Conservation (phyloP, 164 flowering plant species). For the Nymphaea colorata region DNA sequence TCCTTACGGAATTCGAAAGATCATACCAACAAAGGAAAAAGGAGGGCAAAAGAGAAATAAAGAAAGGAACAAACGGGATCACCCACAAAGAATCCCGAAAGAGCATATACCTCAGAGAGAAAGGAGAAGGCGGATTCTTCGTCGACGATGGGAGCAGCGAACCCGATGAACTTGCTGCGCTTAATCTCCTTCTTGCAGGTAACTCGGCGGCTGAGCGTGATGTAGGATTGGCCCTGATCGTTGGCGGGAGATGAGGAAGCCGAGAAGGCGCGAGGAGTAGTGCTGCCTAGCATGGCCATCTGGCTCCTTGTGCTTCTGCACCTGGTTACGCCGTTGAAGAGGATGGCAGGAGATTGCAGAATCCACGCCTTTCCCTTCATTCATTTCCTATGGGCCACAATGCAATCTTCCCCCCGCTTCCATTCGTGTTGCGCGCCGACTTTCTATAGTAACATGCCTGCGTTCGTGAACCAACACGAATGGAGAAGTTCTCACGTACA, state of each 20-base stretch:
- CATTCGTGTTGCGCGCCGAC: too few relatives aligned
- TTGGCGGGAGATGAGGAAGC: not conserved
- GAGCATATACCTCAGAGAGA: constrained; percentile 46
- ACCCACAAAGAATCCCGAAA: too few relatives aligned
- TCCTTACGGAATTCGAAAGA: too few relatives aligned
- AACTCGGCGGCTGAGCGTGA: constrained; percentile 46
- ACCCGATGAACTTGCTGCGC: constrained; percentile 88
- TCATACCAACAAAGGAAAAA: not conserved
- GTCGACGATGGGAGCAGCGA: constrained; percentile 62
- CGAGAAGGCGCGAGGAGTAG: not conserved
- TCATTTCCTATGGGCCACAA: not conserved
- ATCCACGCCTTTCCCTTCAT: not conserved
- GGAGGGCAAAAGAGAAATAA: not conserved
- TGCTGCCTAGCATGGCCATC: not conserved
- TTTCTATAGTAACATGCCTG: too few relatives aligned
- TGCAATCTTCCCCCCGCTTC: too few relatives aligned
- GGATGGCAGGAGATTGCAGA: not conserved
- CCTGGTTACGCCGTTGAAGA: not conserved
- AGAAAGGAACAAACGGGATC: not conserved
- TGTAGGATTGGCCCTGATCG: constrained; percentile 22
- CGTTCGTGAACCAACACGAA: too few relatives aligned
- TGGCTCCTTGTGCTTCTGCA: not conserved
- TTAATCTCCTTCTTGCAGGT: constrained; percentile 59
- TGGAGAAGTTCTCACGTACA: too few relatives aligned
- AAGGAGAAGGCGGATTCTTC: constrained; percentile 61